Base-by-base conservation (phyloP, 352 stramenopile species). In the Pseudoperonospora humuli region DNA sequence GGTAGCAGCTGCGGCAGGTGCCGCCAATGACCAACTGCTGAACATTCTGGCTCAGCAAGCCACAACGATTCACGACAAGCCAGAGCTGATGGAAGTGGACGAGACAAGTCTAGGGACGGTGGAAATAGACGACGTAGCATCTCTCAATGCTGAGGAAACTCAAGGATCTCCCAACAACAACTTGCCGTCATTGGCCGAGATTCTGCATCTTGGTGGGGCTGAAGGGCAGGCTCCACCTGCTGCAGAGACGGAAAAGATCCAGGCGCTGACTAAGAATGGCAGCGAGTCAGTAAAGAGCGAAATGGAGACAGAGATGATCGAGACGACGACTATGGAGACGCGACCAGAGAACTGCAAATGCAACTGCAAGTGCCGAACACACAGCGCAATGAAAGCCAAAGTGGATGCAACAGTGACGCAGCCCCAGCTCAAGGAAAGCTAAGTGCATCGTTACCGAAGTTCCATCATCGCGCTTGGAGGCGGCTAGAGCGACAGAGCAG, bases 31-130 rank as follows among this genome's bases (percentile, higher is more conserved):
- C 18, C 67, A 77, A 28, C 50, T 84, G 13, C 55, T 88, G 10
- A 79, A 84, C 41, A 88, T 88, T 54, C 44, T 88, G 13, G 76
- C 76, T 21, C 74, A 84, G 39, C 73, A 75, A 25, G 65, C 65
- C 13, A 70, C 62, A 1, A 69, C 68, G 9, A 79, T 76, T 44
- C 26, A 51, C 19, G 45, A 42, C 29, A 54, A 53, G 10, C 42
- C 43, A 14, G 49, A 50, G 50, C 45, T 39, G n/a, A 51, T 51
- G 50, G 49, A 45, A 35, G 31, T 50, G 39, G 64, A 59, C 38
- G 38, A 31, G 29, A 29, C 3, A 21, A 46, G 53, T 5, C 32
- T 42, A 21, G 10, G 8, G 7, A 20, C 20, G 5, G 21, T 21
- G 7, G 34, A 40, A 15, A 10, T 43, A n/a, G 46, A 57, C 18